A percentile compares a stretch with the other conserved stretches of the same genome.
These are phyloP conservation scores for Monosporascus ibericus DNA, from an alignment of 2,329 filamentous ascomycete genomes.

Conservation along the genomic window DNA sequence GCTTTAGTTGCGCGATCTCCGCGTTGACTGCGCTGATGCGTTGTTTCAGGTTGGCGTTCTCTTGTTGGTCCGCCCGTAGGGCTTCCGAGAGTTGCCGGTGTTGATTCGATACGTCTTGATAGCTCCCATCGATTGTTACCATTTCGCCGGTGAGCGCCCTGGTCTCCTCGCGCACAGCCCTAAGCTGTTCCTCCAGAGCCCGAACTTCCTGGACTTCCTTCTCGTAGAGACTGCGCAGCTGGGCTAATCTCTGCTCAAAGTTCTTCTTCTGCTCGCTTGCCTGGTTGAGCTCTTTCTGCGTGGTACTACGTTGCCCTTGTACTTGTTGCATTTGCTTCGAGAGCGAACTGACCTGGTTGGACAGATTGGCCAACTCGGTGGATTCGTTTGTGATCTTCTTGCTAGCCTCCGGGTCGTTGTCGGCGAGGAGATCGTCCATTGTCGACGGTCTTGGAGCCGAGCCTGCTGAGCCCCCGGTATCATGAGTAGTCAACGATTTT, in stretches of 20 bases:
- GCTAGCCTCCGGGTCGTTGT: constrained; percentile 81
- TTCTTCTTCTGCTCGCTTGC: constrained; percentile 84
- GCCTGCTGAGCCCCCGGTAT: constrained; percentile 58
- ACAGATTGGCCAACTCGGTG: constrained; percentile 88
- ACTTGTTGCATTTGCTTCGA: constrained; percentile 93
- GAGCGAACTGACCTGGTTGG: constrained; percentile 87
- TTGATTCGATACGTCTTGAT: constrained; percentile 76
- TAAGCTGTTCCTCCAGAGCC: constrained; percentile 76
- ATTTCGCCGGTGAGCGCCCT: constrained; percentile 79
- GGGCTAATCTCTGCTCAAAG: constrained; percentile 81
- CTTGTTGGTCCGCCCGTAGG: constrained; percentile 80
- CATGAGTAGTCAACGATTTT: constrained; percentile 69
- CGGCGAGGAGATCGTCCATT: constrained; percentile 82
- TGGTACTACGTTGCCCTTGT: constrained; percentile 70
- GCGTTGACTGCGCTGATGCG: constrained; percentile 77
- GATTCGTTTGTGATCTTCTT: constrained; percentile 86
- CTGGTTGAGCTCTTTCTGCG: constrained; percentile 77
- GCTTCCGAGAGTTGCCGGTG: constrained; percentile 69
- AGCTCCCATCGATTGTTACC: constrained; percentile 72
- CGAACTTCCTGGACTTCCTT: constrained; percentile 87
- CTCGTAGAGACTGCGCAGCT: constrained; percentile 84
- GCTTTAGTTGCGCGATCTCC: constrained; percentile 78
- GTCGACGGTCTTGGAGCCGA: constrained; percentile 42
- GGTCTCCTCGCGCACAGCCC: constrained; percentile 69
- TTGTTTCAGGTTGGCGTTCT: constrained; percentile 81